Evolutionary conservation across 441 rosid genomes (phyloP), one percentile per base, ranked within the genome.

Genomic region (Manihot esculenta): DNA sequence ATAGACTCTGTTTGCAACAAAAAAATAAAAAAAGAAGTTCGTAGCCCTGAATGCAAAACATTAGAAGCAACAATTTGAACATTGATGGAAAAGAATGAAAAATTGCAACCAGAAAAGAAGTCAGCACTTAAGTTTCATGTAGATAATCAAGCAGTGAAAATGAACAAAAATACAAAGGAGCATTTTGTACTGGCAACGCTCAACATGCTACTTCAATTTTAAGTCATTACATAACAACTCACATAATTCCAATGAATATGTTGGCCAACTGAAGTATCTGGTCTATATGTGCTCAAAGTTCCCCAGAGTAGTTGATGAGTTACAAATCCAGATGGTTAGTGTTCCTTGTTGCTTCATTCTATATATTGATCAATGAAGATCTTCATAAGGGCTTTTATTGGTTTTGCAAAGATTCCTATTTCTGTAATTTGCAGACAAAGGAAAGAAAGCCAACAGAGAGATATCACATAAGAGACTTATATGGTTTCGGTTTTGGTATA

Each of bases 1-100:
- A 92, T 49, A 94, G 85, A 79, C 80, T 72, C 99, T 94, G 88
- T 51, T 67, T 48, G 48, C 72, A 51, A 23, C 14, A 55, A 73
- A 45, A 79, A 24, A 62, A 68, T 33, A 65, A 60, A 71, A 44
- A 64, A 17, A 35, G 4, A 30, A 30, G 4, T 30, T 38, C 38
- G 42, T 0, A 18, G n/a, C 12, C 8, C 55, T n/a, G 55, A 51
- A 51, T n/a, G 11, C 49, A 38, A 56, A 53, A 71, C 47, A 23
- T 54, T 17, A 20, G 60, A 70, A 64, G 21, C 41, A 65, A 60
- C 54, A 72, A 42, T 44, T 15, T 14, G 26, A 55, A 63, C 17
- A 50, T 1, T 21, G 17, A n/a, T 11, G 44, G 57, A 60, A 54
- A 44, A 8, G 47, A 38, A 62, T 8, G 45, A 20, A 33, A 54